These are phyloP conservation scores for Pulveroboletus sp. DNA, from an alignment of 768 basidiomycete genomes.

Conservation along the genomic window DNA sequence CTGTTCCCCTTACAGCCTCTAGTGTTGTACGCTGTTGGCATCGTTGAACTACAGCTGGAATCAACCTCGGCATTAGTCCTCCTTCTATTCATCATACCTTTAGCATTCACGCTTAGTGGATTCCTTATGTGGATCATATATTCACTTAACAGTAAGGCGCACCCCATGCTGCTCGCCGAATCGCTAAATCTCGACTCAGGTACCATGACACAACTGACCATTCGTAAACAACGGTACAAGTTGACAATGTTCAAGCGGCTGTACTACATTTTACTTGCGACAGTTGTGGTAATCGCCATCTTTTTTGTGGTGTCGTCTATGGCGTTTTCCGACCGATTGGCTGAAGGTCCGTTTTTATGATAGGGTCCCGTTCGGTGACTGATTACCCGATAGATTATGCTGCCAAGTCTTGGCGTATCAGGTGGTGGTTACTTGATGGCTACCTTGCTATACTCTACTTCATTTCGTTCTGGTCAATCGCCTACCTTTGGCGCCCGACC, in stretches of 20 bases:
- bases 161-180: background rate
- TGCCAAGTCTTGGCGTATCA: conserved; percentile 81
- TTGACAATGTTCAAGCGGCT: conserved; percentile 85
- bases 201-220: conserved; percentile 82
- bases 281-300: conserved; percentile 76
- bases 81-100: conserved; percentile 87
- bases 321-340: conserved; percentile 86
- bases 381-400: conserved; percentile 69
- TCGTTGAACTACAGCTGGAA: conserved; percentile 90
- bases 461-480: conserved; percentile 72
- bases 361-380: background rate
- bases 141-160: conserved; percentile 72
- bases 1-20: conserved; percentile 9
- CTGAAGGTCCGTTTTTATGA: conserved; percentile 62
- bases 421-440: conserved; percentile 97
- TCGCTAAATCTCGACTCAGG: conserved; percentile 41
- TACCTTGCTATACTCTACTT: conserved; percentile 91
- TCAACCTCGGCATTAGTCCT: conserved; percentile 83
- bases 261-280: conserved; percentile 78
- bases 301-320: conserved; percentile 94
- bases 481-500: conserved; percentile 94
- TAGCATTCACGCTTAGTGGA: conserved; percentile 92
- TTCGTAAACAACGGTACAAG: conserved; percentile 85
- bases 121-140: conserved; percentile 97
- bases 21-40: conserved; percentile 94